Percentiles rank a stretch among this genome's conserved stretches.
phyloP scores from a whole-genome alignment of 2,329 filamentous ascomycete genomes.

The Keithomyces neogunnii region DNA sequence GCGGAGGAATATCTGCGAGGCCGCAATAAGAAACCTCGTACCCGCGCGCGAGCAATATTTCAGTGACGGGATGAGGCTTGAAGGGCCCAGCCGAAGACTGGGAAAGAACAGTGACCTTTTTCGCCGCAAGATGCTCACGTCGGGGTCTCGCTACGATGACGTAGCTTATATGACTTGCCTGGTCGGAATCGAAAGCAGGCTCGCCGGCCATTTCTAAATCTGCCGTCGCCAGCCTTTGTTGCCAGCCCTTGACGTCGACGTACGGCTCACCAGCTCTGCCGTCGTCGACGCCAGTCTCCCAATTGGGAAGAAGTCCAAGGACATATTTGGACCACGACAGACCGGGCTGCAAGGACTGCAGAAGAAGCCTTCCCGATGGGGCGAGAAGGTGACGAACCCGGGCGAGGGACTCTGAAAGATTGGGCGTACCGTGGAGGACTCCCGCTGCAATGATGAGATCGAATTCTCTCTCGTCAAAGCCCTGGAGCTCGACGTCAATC shows the following conservation, averaged over 20 bases:
- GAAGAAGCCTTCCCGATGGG: slow-evolving; percentile 1
- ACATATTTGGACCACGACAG: slow-evolving; percentile 10
- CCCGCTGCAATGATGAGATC: slow-evolving; percentile 8
- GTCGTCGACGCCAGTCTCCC: slow-evolving; percentile 26
- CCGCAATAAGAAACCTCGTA: too few relatives aligned
- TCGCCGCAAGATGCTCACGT: too few relatives aligned
- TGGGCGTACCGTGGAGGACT: slow-evolving; percentile 6
- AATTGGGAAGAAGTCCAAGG: slow-evolving; percentile 19
- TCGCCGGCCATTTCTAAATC: slow-evolving; percentile 14
- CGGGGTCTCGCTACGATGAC: not conserved
- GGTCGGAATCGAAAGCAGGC: not conserved
- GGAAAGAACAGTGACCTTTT: too few relatives aligned
- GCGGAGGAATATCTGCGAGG: too few relatives aligned
- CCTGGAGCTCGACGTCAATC: slow-evolving; percentile 5
- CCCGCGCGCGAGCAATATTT: too few relatives aligned
- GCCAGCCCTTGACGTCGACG: slow-evolving; percentile 17
- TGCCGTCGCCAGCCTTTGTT: slow-evolving; percentile 14
- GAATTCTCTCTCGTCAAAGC: slow-evolving; percentile 3
- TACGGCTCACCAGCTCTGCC: slow-evolving; percentile 17
- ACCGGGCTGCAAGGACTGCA: not conserved
- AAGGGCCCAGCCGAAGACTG: too few relatives aligned
- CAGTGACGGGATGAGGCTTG: too few relatives aligned
- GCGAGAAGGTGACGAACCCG: slow-evolving; percentile 1
- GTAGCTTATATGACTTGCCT: not conserved
- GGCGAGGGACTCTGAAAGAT: not conserved